A percentile compares a stretch with the other conserved stretches of the same genome.
Conservation (phyloP, 805 yeast genomes). For the Debaryomyces tyrocola region DNA sequence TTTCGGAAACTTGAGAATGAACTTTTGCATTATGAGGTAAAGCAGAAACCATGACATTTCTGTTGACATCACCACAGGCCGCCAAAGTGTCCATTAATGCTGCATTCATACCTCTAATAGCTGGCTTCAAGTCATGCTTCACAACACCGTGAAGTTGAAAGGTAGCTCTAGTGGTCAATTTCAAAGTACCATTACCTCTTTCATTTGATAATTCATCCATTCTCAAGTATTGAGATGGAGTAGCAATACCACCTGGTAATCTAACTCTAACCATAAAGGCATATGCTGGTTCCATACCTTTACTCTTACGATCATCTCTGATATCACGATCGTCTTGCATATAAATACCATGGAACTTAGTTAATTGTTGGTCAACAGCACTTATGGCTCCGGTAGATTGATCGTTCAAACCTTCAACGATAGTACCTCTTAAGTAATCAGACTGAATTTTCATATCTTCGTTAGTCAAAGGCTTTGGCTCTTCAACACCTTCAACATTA, state of each 20-base stretch:
- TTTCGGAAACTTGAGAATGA: constrained; percentile 68
- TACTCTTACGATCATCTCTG: constrained; percentile 87
- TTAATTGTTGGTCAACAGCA: constrained; percentile 88
- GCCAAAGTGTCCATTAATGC: constrained; percentile 91
- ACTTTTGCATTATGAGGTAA: constrained; percentile 80
- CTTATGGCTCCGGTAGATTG: constrained; percentile 86
- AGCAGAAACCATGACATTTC: constrained; percentile 94
- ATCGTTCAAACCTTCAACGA: constrained; percentile 81
- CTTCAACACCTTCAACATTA: constrained; percentile 75
- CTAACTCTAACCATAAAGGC: constrained; percentile 97
- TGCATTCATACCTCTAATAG: constrained; percentile 90
- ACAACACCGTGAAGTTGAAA: constrained; percentile 95
- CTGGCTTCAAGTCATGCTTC: constrained; percentile 83
- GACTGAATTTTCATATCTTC: constrained; percentile 93
- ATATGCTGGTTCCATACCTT: constrained; percentile 93
- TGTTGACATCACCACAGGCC: constrained; percentile 97
- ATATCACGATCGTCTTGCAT: constrained; percentile 98
- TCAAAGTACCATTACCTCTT: constrained; percentile 90
- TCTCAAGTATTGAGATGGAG: constrained; percentile 85
- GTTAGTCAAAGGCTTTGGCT: constrained; percentile 88
- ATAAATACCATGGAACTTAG: constrained; percentile 96
- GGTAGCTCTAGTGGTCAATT: constrained; percentile 95
- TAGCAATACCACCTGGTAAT: constrained; percentile 88
- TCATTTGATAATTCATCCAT: constrained; percentile 78
- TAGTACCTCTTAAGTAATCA: constrained; percentile 87